Evolutionary conservation across 2,329 filamentous ascomycete genomes (phyloP).

Genomic region (Chlorencoelia australis): DNA sequence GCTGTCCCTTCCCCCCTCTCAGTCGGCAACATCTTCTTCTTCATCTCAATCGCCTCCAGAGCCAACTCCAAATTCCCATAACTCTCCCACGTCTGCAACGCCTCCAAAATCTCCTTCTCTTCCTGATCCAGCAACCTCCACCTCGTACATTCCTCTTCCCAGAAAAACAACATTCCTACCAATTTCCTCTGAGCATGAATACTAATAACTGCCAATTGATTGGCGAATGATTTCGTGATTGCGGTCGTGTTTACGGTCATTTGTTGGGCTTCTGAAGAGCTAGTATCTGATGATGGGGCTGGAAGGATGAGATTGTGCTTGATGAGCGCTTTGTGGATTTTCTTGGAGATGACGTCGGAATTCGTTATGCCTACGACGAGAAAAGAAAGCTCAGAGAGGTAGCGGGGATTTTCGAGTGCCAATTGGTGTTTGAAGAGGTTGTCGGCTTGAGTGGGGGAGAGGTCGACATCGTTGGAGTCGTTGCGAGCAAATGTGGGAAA

Average conservation of each 20-base stretch:
- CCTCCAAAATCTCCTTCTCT: slow-evolving; percentile 13
- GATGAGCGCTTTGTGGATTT: slow-evolving; percentile 14
- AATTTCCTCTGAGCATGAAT: slow-evolving; percentile 19
- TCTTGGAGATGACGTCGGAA: slow-evolving; percentile 2
- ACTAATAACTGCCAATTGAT: slow-evolving; percentile 17
- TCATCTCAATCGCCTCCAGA: slow-evolving; percentile 3
- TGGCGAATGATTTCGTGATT: slow-evolving; percentile 17
- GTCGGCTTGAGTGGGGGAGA: slow-evolving; percentile 13
- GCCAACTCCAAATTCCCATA: background rate
- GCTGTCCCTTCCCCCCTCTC: slow-evolving; percentile 6
- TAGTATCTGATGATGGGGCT: slow-evolving; percentile 1
- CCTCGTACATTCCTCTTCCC: slow-evolving; percentile 22
- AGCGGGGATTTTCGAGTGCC: slow-evolving; percentile 5
- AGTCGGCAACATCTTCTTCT: slow-evolving; percentile 7
- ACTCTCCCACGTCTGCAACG: background rate
- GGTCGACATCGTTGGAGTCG: slow-evolving; percentile 13
- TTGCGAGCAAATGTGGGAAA: slow-evolving; percentile 13
- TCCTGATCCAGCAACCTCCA: slow-evolving; percentile 17
- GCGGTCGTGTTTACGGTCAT: slow-evolving; percentile 12
- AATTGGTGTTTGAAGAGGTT: slow-evolving; percentile 15
- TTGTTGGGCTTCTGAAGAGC: slow-evolving; percentile 3
- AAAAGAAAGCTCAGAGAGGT: slow-evolving; percentile 12
- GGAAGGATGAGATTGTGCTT: slow-evolving; percentile 9
- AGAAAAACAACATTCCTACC: slow-evolving; percentile 25
- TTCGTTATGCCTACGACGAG: slow-evolving; percentile 10